Conservation (phyloP, 805 yeast species). For the Vanderwaltozyma verrucispora region DNA sequence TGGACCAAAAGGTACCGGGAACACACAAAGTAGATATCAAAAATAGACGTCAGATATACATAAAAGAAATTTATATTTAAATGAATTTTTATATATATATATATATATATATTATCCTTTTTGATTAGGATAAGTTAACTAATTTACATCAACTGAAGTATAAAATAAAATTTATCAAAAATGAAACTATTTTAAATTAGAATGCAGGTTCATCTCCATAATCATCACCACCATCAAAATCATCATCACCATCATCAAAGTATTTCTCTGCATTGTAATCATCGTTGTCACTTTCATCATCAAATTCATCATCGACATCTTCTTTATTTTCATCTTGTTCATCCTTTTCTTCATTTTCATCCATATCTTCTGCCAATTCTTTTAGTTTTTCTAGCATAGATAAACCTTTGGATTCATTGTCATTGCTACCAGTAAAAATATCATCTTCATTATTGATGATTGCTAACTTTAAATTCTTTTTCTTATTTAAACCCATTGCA, state of each 20-base stretch:
- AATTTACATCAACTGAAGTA: no score
- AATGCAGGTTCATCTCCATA: conserved; percentile 27
- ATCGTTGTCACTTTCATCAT: conserved; percentile 45
- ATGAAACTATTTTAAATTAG: no score
- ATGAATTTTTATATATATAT: background rate
- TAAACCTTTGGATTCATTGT: conserved; percentile 22
- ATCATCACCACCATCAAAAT: conserved; percentile 39
- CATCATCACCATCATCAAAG: conserved; percentile 51
- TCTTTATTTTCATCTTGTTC: conserved; percentile 27
- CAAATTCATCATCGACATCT: conserved; percentile 50
- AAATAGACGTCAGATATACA: no score
- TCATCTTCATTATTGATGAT: conserved; percentile 23
- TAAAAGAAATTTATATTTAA: no score
- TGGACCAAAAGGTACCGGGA: conserved; percentile 13
- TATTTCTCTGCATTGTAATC: conserved; percentile 56
- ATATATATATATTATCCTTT: background rate
- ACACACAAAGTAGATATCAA: conserved; percentile 1
- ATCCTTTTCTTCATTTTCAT: conserved; percentile 29
- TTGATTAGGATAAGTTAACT: background rate
- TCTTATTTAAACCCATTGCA: conserved; percentile 56
- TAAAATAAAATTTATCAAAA: no score
- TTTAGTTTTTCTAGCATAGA: conserved; percentile 40
- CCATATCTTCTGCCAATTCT: conserved; percentile 39
- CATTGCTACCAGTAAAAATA: conserved; percentile 19
- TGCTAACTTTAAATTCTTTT: conserved; percentile 38